These are phyloP conservation scores for Borovskyia barvae DNA, from an alignment of 208 protist species.

Conservation along the genomic window DNA sequence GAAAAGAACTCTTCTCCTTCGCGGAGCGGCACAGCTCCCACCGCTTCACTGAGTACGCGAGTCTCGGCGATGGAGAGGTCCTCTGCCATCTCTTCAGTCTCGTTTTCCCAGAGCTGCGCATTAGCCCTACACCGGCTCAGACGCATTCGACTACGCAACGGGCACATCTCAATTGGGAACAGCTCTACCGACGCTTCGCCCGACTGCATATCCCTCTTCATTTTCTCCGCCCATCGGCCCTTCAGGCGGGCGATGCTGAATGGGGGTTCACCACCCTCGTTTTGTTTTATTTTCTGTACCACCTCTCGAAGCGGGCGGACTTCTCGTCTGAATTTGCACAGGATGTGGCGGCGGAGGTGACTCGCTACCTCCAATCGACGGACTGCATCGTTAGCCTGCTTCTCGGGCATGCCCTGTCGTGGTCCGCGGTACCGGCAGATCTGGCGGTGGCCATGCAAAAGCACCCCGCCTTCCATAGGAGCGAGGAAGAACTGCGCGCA, in stretches of 20 bases:
- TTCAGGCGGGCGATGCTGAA: conserved; percentile 32
- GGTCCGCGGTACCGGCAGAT: conserved; percentile 36
- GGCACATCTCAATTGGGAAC: conserved; percentile 54
- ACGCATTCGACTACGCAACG: conserved; percentile 66
- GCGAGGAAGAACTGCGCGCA: conserved; percentile 6
- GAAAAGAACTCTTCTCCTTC: conserved; percentile 81
- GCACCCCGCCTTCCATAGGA: conserved; percentile 23
- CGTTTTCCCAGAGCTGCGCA: conserved; percentile 56
- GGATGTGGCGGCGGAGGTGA: conserved; percentile 62
- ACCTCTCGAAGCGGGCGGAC: conserved; percentile 68
- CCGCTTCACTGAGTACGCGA: conserved; percentile 52
- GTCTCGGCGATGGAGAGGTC: conserved; percentile 56
- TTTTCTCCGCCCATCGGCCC: conserved; percentile 43
- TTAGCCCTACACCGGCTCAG: conserved; percentile 52
- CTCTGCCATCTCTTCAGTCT: conserved; percentile 64
- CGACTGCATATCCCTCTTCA: conserved; percentile 46
- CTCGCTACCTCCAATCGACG: conserved; percentile 64
- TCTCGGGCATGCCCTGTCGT: conserved; percentile 51
- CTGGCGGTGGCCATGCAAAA: conserved; percentile 39
- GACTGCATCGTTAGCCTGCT: conserved; percentile 72
- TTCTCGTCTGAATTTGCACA: conserved; percentile 78
- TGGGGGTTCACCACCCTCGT: conserved; percentile 70
- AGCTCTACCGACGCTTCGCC: conserved; percentile 42
- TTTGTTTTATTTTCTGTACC: conserved; percentile 78
- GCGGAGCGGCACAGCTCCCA: conserved; percentile 63